Evolutionary conservation across 2,329 filamentous ascomycete genomes (phyloP).

Genomic region (Byssochlamys sp.): DNA sequence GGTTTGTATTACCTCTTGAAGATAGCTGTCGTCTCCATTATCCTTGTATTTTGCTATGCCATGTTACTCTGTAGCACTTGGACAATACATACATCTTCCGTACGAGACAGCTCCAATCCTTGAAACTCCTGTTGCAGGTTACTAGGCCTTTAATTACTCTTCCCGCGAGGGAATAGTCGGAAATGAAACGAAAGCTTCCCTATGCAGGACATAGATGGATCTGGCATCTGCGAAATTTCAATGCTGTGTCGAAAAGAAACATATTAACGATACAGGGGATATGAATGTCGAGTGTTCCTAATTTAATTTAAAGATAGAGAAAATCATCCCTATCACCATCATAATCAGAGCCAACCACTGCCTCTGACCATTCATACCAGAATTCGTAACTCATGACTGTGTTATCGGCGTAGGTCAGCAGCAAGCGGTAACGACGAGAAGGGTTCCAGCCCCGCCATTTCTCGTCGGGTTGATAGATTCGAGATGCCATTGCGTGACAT

Average conservation of each 20-base stretch:
- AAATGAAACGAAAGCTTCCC: no score
- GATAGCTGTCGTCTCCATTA: not conserved
- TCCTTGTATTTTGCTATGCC: not conserved
- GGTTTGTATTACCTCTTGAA: not conserved
- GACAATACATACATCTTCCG: not conserved
- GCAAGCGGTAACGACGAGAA: conserved; percentile 41
- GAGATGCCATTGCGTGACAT: conserved; percentile 24
- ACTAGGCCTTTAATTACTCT: not conserved
- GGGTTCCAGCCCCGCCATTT: conserved; percentile 31
- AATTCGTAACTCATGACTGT: conserved; percentile 53
- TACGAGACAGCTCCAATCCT: not conserved
- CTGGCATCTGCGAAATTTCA: no score
- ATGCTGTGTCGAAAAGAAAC: not conserved
- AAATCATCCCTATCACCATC: conserved; percentile 6
- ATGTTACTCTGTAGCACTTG: not conserved
- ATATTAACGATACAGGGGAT: not conserved
- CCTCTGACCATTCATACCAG: conserved; percentile 31
- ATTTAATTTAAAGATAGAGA: not conserved
- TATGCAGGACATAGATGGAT: no score
- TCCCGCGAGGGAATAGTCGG: no score
- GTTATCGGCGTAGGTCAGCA: conserved; percentile 50
- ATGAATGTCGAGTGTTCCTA: not conserved
- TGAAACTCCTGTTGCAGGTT: not conserved
- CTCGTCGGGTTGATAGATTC: conserved; percentile 24
- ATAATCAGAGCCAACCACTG: conserved; percentile 5